A percentile compares a stretch with the other conserved stretches of the same genome.
phyloP scores from a whole-genome alignment of 139 green algal species.

The Trebouxia sp. region DNA sequence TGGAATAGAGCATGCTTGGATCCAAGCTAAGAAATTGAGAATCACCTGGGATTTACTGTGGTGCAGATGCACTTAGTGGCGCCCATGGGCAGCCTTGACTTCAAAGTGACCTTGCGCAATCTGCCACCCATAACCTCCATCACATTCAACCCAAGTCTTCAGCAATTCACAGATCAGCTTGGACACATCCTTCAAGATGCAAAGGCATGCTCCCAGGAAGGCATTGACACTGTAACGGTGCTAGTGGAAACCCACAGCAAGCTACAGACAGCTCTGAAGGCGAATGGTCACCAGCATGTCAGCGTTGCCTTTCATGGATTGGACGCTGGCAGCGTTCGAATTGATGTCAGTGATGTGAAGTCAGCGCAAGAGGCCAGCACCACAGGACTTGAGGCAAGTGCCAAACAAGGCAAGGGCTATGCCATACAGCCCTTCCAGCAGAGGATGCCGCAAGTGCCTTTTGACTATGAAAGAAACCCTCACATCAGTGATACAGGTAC shows the following conservation, averaged over 20 bases:
- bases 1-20: too few species aligned
- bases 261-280: not conserved
- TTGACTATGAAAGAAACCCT: not conserved
- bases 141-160: constrained; percentile 55
- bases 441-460: not conserved
- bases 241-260: not conserved
- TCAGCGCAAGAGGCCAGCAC: not conserved
- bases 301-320: not conserved
- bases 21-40: too few species aligned
- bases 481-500: not conserved
- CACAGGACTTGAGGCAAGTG: constrained; percentile 41
- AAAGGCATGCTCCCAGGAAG: not conserved
- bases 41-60: not conserved
- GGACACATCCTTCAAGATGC: not conserved
- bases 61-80: not conserved
- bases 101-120: constrained; percentile 46
- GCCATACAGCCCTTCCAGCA: constrained; percentile 76
- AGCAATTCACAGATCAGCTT: constrained; percentile 40
- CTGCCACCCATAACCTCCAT: constrained; percentile 63
- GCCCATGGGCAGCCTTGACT: constrained; percentile 40
- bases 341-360: not conserved
- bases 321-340: not conserved
- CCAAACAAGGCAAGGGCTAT: constrained; percentile 56
- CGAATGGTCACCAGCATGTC: not conserved
- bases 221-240: not conserved